Conservation (phyloP, 306 rosid species). For the Heteromeles arbutifolia region DNA sequence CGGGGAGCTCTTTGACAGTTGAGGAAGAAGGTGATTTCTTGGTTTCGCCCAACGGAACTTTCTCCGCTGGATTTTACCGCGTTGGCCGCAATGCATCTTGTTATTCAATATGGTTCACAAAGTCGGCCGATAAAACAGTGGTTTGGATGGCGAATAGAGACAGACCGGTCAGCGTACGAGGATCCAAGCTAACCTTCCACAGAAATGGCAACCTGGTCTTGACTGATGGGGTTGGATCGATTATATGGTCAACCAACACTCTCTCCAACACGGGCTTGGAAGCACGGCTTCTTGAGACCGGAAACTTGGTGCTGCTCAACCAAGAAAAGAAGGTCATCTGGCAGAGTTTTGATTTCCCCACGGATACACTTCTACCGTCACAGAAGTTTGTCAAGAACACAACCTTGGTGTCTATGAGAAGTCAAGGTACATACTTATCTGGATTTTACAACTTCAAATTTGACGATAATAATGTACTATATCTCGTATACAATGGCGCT, state of each 20-base stretch:
- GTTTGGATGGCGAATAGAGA: conserved; percentile 24
- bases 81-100: conserved; percentile 15
- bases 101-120: conserved; percentile 23
- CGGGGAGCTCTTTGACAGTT: conserved; percentile 10
- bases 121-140: background rate
- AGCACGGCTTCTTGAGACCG: conserved; percentile 11
- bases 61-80: conserved; percentile 8
- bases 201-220: conserved; percentile 15
- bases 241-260: conserved; percentile 20
- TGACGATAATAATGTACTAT: background rate
- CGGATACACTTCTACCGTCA: conserved; percentile 3
- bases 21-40: conserved; percentile 11
- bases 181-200: conserved; percentile 8
- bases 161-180: background rate
- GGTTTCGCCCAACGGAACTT: conserved; percentile 16
- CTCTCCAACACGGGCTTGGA: background rate
- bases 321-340: background rate
- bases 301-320: conserved; percentile 17
- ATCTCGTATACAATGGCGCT: background rate
- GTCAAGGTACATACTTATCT: conserved; percentile 7
- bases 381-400: background rate
- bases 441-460: conserved; percentile 1
- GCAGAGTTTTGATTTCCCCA: conserved; percentile 26
- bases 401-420: conserved; percentile 1
- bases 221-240: background rate